Evolutionary conservation across 1,139 yeast species (phyloP), one percentile per base, ranked within the genome.

Genomic region (Blastobotrys illinoisensis): DNA sequence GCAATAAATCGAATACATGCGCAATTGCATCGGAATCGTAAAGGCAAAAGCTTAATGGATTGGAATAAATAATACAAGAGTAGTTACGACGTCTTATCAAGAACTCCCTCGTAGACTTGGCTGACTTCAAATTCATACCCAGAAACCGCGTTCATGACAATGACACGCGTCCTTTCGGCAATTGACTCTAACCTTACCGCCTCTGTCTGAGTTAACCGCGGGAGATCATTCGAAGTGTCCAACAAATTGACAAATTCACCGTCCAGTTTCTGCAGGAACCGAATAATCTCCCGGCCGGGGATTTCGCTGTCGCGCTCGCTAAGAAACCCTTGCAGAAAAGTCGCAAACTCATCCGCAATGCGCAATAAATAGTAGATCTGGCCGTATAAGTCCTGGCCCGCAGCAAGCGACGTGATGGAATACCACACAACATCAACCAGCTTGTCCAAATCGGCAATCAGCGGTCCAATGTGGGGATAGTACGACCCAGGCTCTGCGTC

Each of bases 261-360:
- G 52, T 67, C 70, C 13, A 67, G 60, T 50, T 63, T 64, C 50
- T 55, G 55, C 19, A 62, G 48, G 13, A 59, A 28, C 19, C 57
- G 54, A 9, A 64, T 47, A n/a, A 56, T 55, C 44, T 45, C 52
- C 6, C 32, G 54, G 52, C 40, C 40, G 1, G 40, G 40, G 7
- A 32, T n/a, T 14, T 52, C 36, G 2, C 57, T 55, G 11, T 52
- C 50, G 24, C 51, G 49, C 19, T 45, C 44, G 7, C 21, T 23
- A n/a, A 48, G 48, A 46, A 58, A 66, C 5, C 66, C 68, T 32
- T 58, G 59, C 14, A 67, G 54, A 50, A 58, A 86, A 60, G 86
- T 93, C 50, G 83, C 81, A 52, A 85, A 67, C 60, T 85, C 91
- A 48, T 86, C 88, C 56, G 86, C 74, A 3, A 86, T 76, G 56